These are phyloP conservation scores for Calonectria pteridis DNA, from an alignment of 2,329 filamentous ascomycete genomes.

Conservation along the genomic window DNA sequence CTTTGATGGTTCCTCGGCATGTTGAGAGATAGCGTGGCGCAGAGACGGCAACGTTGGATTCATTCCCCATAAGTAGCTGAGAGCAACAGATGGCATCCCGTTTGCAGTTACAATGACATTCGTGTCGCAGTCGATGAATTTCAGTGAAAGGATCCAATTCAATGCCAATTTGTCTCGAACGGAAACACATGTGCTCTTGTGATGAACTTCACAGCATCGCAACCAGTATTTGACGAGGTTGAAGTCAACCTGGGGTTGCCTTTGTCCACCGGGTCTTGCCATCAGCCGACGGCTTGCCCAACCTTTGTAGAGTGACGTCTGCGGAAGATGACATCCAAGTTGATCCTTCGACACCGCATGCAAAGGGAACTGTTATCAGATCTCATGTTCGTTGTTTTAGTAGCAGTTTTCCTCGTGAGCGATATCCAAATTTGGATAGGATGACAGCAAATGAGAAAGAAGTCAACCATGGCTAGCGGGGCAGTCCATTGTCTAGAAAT, in stretches of 20 bases:
- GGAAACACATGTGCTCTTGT: neutral
- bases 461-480: neutral
- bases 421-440: neutral
- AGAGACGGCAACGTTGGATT: neutral
- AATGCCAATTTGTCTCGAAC: neutral
- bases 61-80: constrained; percentile 6
- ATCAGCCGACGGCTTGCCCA: neutral
- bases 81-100: neutral
- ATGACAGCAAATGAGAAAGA: neutral
- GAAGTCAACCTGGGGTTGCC: neutral
- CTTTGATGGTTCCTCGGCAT: neutral
- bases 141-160: neutral
- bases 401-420: neutral
- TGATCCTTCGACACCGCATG: neutral
- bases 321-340: neutral
- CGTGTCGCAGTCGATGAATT: neutral
- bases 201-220: neutral
- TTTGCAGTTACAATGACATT: neutral
- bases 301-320: neutral
- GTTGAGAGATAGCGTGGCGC: neutral
- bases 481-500: neutral
- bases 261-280: neutral
- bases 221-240: neutral
- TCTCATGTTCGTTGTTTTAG: neutral
- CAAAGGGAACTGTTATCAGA: neutral